Conservation (phyloP, 345 rosid genomes). For the Melaleuca quinquenervia region DNA sequence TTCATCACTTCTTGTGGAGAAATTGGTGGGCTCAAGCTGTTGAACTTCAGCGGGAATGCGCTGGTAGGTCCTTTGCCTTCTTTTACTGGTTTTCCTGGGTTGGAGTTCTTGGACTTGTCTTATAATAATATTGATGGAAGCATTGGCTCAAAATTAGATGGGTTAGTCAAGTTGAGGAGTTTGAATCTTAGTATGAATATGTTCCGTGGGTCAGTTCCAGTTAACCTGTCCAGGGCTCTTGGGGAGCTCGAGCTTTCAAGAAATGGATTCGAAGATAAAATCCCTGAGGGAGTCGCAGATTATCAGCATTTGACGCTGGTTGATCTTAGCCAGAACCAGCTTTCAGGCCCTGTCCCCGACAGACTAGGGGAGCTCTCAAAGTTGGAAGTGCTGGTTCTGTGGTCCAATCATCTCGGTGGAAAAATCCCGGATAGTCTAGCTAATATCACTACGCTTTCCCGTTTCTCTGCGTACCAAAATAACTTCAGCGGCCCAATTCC, state of each 20-base stretch:
- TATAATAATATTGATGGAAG: constrained; percentile 21
- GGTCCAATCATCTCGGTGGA: constrained; percentile 33
- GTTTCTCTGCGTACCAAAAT: constrained; percentile 62
- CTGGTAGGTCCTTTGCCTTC: constrained; percentile 30
- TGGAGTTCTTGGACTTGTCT: constrained; percentile 55
- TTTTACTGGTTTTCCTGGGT: constrained; percentile 34
- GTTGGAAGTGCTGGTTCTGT: constrained; percentile 38
- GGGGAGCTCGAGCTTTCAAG: constrained; percentile 38
- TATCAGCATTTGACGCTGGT: constrained; percentile 24
- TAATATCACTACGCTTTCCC: constrained; percentile 20
- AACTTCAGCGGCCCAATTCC: constrained; percentile 37
- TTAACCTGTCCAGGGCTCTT: constrained; percentile 13
- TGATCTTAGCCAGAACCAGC: constrained; percentile 42
- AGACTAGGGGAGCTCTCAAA: constrained; percentile 36
- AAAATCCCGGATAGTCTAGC: constrained; percentile 33
- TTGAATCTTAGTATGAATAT: constrained; percentile 33
- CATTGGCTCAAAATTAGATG: constrained; percentile 30
- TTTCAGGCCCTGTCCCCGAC: constrained; percentile 38
- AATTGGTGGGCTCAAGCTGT: constrained; percentile 27
- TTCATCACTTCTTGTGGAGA: constrained; percentile 31
- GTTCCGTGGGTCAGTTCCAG: constrained; percentile 35
- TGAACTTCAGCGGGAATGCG: constrained; percentile 44
- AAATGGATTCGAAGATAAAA: constrained; percentile 23
- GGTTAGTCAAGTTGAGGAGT: constrained; percentile 27
- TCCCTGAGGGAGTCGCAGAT: constrained; percentile 29